These are phyloP conservation scores for Lomentospora prolificans DNA, from an alignment of 2,329 filamentous ascomycete genomes.

Conservation along the genomic window DNA sequence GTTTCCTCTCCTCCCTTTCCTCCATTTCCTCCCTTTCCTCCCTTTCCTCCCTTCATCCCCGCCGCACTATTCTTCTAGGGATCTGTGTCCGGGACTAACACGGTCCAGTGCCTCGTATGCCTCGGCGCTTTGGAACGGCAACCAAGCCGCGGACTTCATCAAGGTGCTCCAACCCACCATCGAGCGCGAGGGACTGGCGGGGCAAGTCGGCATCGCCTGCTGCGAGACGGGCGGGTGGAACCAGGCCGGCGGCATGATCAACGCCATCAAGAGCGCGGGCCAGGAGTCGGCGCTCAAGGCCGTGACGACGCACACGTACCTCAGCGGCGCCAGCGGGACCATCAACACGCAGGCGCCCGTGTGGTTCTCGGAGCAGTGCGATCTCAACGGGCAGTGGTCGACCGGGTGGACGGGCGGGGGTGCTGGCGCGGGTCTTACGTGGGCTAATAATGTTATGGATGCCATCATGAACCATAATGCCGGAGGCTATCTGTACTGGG, in stretches of 20 bases:
- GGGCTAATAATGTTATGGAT: constrained; percentile 43
- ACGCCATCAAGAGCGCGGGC: constrained; percentile 22
- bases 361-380: constrained; percentile 43
- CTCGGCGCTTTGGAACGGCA: constrained; percentile 34
- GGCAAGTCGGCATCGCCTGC: constrained; percentile 22
- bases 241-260: constrained; percentile 24
- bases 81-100: not conserved
- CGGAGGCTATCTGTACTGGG: constrained; percentile 46
- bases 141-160: constrained; percentile 41
- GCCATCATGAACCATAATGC: constrained; percentile 37
- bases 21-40: not conserved
- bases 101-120: constrained; percentile 24
- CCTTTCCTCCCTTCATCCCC: too few species aligned
- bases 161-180: constrained; percentile 30
- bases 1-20: not conserved
- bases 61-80: too few species aligned
- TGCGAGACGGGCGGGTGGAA: constrained; percentile 30
- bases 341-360: constrained; percentile 31
- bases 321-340: constrained; percentile 26
- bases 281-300: constrained; percentile 22
- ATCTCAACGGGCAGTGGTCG: constrained; percentile 32
- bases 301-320: constrained; percentile 31
- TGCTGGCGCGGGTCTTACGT: constrained; percentile 41
- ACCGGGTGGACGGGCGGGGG: constrained; percentile 39
- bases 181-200: constrained; percentile 9